phyloP scores from a whole-genome alignment of 2,329 filamentous ascomycete species.

The Botrytis medusae region DNA sequence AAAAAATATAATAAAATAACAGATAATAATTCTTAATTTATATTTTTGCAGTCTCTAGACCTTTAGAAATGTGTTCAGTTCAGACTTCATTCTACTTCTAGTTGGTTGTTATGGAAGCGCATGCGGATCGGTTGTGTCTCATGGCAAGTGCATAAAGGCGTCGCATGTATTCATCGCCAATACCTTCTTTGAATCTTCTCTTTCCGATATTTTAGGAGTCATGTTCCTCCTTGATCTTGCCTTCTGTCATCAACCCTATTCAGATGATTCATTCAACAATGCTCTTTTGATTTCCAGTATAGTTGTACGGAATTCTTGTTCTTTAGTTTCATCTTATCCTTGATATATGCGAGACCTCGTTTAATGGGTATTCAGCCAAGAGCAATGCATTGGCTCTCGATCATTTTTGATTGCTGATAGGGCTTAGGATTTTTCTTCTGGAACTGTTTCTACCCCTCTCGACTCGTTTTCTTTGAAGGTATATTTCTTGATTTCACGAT shows the following conservation, averaged over 20 bases:
- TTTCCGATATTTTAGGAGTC: not conserved
- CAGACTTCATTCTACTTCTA: not conserved
- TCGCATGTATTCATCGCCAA: not conserved
- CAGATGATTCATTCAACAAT: not conserved
- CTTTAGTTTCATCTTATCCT: conserved; percentile 8
- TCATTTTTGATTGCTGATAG: conserved; percentile 5
- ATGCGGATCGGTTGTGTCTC: not conserved
- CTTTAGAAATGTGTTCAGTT: not conserved
- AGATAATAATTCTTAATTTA: not conserved
- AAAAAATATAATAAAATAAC: conserved; percentile 8
- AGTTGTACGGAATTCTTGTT: not conserved
- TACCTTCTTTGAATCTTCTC: not conserved
- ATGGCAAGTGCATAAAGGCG: not conserved
- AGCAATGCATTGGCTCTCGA: conserved; percentile 12
- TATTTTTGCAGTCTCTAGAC: not conserved
- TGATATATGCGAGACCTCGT: not conserved
- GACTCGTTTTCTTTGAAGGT: not conserved
- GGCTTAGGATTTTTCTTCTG: not conserved
- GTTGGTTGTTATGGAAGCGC: not conserved
- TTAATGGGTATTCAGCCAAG: not conserved
- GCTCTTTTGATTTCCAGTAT: not conserved
- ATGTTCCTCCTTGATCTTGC: not conserved
- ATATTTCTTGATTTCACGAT: not conserved
- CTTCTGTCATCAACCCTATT: not conserved
- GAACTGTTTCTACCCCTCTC: not conserved